A percentile compares a stretch with the other conserved stretches of the same genome.
These are phyloP conservation scores for Evernia prunastri DNA, from an alignment of 495 filamentous ascomycete species.

Conservation along the genomic window DNA sequence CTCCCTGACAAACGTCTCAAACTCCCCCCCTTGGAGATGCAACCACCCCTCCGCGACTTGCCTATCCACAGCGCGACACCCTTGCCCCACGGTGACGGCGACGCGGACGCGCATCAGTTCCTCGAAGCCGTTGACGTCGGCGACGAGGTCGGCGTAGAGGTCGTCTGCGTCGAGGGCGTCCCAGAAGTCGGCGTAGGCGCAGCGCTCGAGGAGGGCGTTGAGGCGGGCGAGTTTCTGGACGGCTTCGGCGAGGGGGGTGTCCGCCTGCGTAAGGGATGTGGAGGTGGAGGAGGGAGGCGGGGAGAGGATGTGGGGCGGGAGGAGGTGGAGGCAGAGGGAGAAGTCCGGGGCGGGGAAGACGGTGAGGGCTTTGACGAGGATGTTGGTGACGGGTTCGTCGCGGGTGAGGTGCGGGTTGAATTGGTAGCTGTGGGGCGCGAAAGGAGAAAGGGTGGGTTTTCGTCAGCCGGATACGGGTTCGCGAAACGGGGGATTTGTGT, in stretches of 20 bases:
- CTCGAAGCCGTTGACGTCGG: conserved; percentile 93
- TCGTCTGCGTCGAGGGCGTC: conserved; percentile 85
- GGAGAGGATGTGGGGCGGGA: conserved; percentile 67
- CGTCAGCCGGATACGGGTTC: not conserved
- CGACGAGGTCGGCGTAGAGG: conserved; percentile 89
- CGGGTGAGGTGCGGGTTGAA: conserved; percentile 98
- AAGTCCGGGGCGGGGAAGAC: conserved; percentile 97
- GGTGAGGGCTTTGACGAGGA: conserved; percentile 95
- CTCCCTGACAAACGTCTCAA: conserved; percentile 72
- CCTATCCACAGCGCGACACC: conserved; percentile 74
- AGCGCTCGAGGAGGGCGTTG: conserved; percentile 76
- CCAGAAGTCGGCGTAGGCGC: conserved; percentile 91
- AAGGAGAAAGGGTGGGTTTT: not conserved
- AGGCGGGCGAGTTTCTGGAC: conserved; percentile 80
- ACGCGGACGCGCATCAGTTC: conserved; percentile 91
- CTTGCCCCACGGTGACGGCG: conserved; percentile 80
- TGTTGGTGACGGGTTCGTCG: conserved; percentile 94
- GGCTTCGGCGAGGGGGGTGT: conserved; percentile 72
- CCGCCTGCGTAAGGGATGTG: conserved; percentile 63
- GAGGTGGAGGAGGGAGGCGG: conserved; percentile 42
- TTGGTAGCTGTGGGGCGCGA: conserved; percentile 73
- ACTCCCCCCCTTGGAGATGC: conserved; percentile 63
- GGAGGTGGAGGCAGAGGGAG: conserved; percentile 85
- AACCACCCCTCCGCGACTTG: conserved; percentile 80
- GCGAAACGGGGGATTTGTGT: not conserved